phyloP scores from a whole-genome alignment of 176 grass and related monocot species.

The maize (Zea mays) region DNA sequence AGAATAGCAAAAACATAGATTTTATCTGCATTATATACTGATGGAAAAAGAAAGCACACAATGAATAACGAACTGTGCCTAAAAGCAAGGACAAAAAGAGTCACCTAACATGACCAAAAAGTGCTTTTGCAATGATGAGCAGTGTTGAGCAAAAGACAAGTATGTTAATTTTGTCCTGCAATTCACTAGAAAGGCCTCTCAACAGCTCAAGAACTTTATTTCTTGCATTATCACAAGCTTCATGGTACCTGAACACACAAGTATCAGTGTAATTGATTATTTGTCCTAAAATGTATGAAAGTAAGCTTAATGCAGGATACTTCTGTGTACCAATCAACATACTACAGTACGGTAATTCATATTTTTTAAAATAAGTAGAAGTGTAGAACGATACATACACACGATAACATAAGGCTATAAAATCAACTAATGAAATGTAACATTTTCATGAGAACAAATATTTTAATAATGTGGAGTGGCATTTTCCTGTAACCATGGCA shows the following conservation, averaged over 20 bases:
- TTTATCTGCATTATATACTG: constrained; percentile 6
- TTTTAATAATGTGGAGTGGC: neutral
- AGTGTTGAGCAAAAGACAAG: constrained; percentile 83
- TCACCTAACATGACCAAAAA: constrained; percentile 93
- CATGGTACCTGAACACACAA: constrained; percentile 75
- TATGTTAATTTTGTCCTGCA: constrained; percentile 81
- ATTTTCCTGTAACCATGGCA: constrained; percentile 4
- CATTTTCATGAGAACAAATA: neutral
- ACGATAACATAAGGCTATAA: neutral
- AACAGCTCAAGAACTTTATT: constrained; percentile 76
- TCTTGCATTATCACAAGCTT: constrained; percentile 79
- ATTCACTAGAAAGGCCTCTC: constrained; percentile 86
- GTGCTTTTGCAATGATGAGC: constrained; percentile 81
- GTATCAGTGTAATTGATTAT: constrained; percentile 26
- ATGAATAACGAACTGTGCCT: constrained; percentile 5
- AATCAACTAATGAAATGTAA: neutral
- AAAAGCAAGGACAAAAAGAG: constrained; percentile 33
- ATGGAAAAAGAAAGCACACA: neutral
- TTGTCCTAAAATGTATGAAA: constrained; percentile 11
- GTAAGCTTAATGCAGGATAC: constrained; percentile 6
- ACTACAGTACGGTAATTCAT: neutral
- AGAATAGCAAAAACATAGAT: constrained; percentile 3
- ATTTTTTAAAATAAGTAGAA: neutral
- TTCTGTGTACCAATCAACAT: neutral
- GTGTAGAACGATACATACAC: neutral